Conservation (phyloP, 306 rosid genomes). For the Cicer judaicum region DNA sequence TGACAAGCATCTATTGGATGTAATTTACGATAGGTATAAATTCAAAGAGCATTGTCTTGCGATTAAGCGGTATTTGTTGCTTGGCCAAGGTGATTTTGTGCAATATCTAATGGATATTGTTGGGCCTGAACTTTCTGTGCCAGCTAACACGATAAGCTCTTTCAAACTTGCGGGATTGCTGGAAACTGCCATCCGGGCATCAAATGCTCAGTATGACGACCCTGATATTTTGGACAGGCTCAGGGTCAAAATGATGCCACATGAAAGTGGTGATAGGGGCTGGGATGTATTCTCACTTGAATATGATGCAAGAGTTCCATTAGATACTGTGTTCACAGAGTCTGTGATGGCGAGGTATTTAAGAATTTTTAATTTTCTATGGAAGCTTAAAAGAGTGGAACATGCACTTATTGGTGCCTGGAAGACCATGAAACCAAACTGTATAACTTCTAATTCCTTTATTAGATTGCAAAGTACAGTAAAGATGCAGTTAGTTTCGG, state of each 20-base stretch:
- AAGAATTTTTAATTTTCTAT: conserved; percentile 84
- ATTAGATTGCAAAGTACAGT: conserved; percentile 73
- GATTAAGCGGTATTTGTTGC: conserved; percentile 83
- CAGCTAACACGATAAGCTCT: conserved; percentile 91
- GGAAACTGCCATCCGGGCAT: conserved; percentile 88
- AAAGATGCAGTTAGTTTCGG: conserved; percentile 79
- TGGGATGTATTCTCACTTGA: conserved; percentile 98
- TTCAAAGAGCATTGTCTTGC: conserved; percentile 98
- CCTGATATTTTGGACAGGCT: conserved; percentile 92
- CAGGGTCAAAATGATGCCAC: conserved; percentile 97
- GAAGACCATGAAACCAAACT: conserved; percentile 97
- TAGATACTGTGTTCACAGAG: conserved; percentile 91
- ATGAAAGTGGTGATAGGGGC: conserved; percentile 89
- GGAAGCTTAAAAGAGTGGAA: conserved; percentile 97
- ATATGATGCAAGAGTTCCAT: conserved; percentile 90
- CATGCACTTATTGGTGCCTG: conserved; percentile 96
- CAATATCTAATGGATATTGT: conserved; percentile 95
- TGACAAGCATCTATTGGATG: conserved; percentile 89
- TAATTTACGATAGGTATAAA: conserved; percentile 75
- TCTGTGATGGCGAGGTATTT: conserved; percentile 94
- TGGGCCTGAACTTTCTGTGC: conserved; percentile 96
- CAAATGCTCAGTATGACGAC: conserved; percentile 96
- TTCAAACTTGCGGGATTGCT: conserved; percentile 89
- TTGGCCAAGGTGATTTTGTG: conserved; percentile 98
- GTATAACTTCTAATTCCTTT: conserved; percentile 81